phyloP scores from a whole-genome alignment of 805 yeast genomes.

The Yamadazyma paraphyllophila region DNA sequence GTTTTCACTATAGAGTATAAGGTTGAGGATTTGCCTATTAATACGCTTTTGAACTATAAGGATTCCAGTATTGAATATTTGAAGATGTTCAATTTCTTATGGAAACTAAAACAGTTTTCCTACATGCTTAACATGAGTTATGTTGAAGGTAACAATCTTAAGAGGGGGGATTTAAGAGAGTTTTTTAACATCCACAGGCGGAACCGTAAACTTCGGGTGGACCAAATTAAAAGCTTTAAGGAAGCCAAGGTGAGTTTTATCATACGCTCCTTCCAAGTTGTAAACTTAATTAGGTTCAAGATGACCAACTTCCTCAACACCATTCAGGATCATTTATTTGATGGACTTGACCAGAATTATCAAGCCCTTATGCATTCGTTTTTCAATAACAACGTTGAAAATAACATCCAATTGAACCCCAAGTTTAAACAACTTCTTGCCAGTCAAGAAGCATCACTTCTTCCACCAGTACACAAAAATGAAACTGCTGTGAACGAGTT shows the following conservation, averaged over 20 bases:
- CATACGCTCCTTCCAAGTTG: slow-evolving; percentile 28
- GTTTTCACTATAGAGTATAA: slow-evolving; percentile 84
- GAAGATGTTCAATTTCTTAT: slow-evolving; percentile 78
- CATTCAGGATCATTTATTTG: slow-evolving; percentile 40
- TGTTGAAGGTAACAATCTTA: slow-evolving; percentile 25
- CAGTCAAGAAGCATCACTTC: neutral
- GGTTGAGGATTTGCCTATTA: slow-evolving; percentile 53
- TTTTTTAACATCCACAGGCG: slow-evolving; percentile 8
- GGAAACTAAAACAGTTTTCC: slow-evolving; percentile 70
- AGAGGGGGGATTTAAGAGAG: slow-evolving; percentile 21
- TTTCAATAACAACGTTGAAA: slow-evolving; percentile 18
- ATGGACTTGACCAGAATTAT: slow-evolving; percentile 45
- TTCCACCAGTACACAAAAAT: slow-evolving; percentile 5
- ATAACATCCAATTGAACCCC: slow-evolving; percentile 5
- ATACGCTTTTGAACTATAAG: slow-evolving; percentile 30
- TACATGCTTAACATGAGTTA: slow-evolving; percentile 43
- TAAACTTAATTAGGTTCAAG: slow-evolving; percentile 38
- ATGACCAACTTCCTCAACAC: slow-evolving; percentile 42
- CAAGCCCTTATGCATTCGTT: slow-evolving; percentile 21
- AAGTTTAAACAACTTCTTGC: slow-evolving; percentile 9
- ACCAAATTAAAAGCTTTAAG: slow-evolving; percentile 11
- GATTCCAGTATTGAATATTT: slow-evolving; percentile 54
- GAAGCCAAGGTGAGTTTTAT: slow-evolving; percentile 31
- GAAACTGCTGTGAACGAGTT: slow-evolving; percentile 7
- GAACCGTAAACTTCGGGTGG: slow-evolving; percentile 9